A percentile compares a stretch with the other conserved stretches of the same genome.
Conservation (phyloP, 257 asterid genomes). For the Penstemon davidsonii region DNA sequence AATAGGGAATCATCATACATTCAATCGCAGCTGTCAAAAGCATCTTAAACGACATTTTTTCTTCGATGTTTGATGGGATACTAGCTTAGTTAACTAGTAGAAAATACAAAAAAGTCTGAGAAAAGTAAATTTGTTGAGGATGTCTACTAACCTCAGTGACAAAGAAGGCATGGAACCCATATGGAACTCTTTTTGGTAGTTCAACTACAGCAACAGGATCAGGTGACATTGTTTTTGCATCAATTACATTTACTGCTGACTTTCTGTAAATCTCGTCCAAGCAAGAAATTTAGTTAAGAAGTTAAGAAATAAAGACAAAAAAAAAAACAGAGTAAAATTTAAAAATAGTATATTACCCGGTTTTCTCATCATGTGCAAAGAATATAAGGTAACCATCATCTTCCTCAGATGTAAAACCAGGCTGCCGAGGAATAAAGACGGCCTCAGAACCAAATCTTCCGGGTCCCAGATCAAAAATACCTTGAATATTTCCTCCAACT, state of each 20-base stretch:
- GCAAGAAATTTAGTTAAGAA: not conserved
- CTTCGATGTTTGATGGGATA: not conserved
- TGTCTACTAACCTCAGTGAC: conserved; percentile 70
- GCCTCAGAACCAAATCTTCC: conserved; percentile 97
- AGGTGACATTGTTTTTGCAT: conserved; percentile 91
- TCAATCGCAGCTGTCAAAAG: too few relatives aligned
- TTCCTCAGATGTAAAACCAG: conserved; percentile 77
- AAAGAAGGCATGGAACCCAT: conserved; percentile 95
- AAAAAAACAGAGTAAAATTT: not conserved
- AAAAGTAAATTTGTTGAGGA: too few relatives aligned
- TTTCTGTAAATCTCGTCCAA: conserved; percentile 50
- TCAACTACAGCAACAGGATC: conserved; percentile 85
- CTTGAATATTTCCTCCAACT: conserved; percentile 88
- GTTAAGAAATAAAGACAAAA: not conserved
- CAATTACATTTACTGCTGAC: conserved; percentile 79
- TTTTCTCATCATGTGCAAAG: conserved; percentile 82
- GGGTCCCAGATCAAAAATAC: conserved; percentile 85
- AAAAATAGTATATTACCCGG: conserved; percentile 55
- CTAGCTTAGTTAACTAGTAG: too few relatives aligned
- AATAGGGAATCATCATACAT: too few relatives aligned
- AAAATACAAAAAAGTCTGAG: too few relatives aligned
- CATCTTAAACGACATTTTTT: too few relatives aligned
- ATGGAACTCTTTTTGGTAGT: conserved; percentile 84
- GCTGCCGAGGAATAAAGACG: conserved; percentile 71
- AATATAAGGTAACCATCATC: conserved; percentile 95